Evolutionary conservation across 345 rosid species (phyloP).

Genomic region (Camelina sativa): DNA sequence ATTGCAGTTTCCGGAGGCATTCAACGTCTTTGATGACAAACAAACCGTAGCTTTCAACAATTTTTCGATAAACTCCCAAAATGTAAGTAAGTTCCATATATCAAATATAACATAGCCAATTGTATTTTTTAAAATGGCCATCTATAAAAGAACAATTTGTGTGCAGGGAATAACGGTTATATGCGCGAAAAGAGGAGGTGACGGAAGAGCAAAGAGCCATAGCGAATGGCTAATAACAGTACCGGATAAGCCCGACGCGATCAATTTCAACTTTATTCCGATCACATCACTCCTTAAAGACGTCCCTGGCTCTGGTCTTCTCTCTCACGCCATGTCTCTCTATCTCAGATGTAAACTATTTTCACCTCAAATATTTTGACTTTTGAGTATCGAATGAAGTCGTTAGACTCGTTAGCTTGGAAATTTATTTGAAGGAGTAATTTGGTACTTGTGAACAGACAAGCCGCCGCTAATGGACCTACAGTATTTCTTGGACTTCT

Average conservation of each 20-base stretch:
- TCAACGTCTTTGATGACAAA: no score
- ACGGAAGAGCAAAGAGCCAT: constrained; percentile 56
- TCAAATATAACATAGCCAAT: no score
- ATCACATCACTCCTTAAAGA: constrained; percentile 86
- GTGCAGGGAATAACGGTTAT: constrained; percentile 80
- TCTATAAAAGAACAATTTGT: neutral
- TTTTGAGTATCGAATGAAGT: neutral
- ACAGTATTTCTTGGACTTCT: constrained; percentile 76
- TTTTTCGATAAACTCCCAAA: no score
- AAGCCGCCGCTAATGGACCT: constrained; percentile 83
- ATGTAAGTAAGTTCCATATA: no score
- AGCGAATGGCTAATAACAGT: constrained; percentile 93
- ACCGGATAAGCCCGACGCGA: constrained; percentile 68
- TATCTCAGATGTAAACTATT: constrained; percentile 76
- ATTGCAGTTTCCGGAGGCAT: no score
- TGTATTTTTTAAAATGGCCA: neutral
- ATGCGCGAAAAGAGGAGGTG: constrained; percentile 81
- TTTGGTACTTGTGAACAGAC: constrained; percentile 53
- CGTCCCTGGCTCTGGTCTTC: constrained; percentile 79
- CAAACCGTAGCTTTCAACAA: no score
- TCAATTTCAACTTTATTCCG: constrained; percentile 75
- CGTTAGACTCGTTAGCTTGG: neutral
- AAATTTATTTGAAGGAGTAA: neutral
- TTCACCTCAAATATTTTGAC: neutral
- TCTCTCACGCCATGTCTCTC: constrained; percentile 95